A percentile compares a stretch with the other conserved stretches of the same genome.
Conservation (phyloP, 179 eudicot genomes). For the Silene vulgaris region DNA sequence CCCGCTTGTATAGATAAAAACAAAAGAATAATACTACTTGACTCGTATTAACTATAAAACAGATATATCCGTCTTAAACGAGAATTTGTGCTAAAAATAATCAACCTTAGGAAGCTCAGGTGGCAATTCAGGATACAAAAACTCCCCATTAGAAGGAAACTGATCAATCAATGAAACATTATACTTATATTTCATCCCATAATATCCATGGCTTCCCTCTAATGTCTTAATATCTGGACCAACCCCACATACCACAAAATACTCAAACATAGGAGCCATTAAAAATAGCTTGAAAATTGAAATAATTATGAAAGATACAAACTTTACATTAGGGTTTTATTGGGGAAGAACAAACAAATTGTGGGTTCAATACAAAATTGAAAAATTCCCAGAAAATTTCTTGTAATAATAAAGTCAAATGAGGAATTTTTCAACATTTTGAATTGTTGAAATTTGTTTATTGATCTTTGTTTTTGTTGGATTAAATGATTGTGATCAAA, state of each 20-base stretch:
- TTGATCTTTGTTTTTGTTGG: background rate
- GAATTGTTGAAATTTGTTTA: background rate
- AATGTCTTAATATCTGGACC: constrained; percentile 27
- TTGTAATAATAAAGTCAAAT: background rate
- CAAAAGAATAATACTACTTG: too few species aligned
- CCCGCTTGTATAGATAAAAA: too few species aligned
- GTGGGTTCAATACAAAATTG: constrained; percentile 2
- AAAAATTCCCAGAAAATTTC: background rate
- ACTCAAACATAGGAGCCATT: constrained; percentile 25
- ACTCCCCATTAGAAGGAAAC: constrained; percentile 21
- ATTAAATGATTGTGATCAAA: background rate
- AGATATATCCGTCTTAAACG: too few species aligned
- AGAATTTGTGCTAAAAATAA: constrained; percentile 2
- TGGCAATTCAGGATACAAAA: constrained; percentile 21
- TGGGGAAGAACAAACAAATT: background rate
- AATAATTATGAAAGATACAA: background rate
- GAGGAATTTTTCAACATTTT: background rate
- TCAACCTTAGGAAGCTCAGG: constrained; percentile 31
- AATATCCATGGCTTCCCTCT: constrained; percentile 24
- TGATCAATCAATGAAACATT: constrained; percentile 30
- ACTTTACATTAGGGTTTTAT: background rate
- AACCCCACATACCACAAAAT: constrained; percentile 31
- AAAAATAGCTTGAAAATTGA: too few species aligned
- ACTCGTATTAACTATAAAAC: too few species aligned
- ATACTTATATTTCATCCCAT: constrained; percentile 25